Evolutionary conservation across 2,329 filamentous ascomycete species (phyloP).

Genomic region (Paecilomyces sp.): DNA sequence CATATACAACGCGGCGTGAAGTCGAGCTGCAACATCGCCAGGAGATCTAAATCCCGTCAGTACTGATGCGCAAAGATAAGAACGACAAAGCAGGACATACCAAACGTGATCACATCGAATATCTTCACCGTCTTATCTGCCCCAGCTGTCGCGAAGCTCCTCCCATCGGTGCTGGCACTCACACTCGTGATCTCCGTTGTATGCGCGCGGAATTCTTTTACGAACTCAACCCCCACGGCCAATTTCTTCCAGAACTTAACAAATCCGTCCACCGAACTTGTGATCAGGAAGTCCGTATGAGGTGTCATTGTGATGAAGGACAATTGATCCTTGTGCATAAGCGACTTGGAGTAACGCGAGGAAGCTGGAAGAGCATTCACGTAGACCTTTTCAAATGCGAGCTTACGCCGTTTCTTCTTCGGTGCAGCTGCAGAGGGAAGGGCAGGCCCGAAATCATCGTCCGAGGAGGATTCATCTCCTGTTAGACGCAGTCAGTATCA

Average conservation of each 20-base stretch:
- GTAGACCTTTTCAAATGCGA: constrained; percentile 94
- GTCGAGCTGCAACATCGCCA: constrained; percentile 73
- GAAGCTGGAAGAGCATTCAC: constrained; percentile 79
- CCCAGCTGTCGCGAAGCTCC: constrained; percentile 88
- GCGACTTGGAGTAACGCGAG: constrained; percentile 79
- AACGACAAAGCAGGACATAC: constrained; percentile 27
- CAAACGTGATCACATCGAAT: constrained; percentile 71
- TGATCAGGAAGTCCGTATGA: constrained; percentile 89
- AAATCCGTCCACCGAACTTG: constrained; percentile 85
- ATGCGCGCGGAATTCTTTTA: constrained; percentile 95
- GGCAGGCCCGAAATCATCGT: constrained; percentile 89
- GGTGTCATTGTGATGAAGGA: constrained; percentile 84
- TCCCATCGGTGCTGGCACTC: constrained; percentile 79
- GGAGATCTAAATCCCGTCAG: constrained; percentile 51
- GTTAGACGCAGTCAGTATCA: background rate
- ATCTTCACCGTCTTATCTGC: constrained; percentile 41
- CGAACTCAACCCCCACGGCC: constrained; percentile 84
- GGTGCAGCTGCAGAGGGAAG: constrained; percentile 71
- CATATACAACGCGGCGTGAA: constrained; percentile 73
- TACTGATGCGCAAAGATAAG: background rate
- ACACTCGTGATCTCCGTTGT: constrained; percentile 75
- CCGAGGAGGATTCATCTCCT: constrained; percentile 51
- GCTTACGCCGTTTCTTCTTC: constrained; percentile 84
- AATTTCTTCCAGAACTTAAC: constrained; percentile 99
- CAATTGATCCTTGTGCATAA: constrained; percentile 98